Evolutionary conservation across 2,329 filamentous ascomycete species (phyloP).

Genomic region (Colletotrichum sp.): DNA sequence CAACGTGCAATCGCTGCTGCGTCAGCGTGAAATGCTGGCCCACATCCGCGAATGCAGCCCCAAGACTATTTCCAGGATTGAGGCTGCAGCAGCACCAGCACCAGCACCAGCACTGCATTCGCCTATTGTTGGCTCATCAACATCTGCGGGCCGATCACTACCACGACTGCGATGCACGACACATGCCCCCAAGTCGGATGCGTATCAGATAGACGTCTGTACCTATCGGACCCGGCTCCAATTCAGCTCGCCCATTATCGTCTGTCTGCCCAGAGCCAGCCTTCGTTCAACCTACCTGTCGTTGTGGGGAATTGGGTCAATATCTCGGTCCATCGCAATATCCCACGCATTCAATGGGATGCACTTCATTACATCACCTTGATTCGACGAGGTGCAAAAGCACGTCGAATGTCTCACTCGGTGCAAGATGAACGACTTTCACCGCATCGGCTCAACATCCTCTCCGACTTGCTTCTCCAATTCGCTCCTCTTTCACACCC

Average conservation of each 20-base stretch:
- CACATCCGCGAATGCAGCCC: background rate
- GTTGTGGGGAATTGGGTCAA: background rate
- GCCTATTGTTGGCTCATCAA: slow-evolving; percentile 1
- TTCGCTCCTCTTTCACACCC: slow-evolving; percentile 13
- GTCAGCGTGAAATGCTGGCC: background rate
- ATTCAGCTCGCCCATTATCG: background rate
- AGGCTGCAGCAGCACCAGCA: slow-evolving; percentile 1
- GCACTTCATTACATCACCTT: background rate
- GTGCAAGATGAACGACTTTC: background rate
- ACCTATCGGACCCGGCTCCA: background rate
- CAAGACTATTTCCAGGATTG: slow-evolving; percentile 6
- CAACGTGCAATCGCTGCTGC: slow-evolving; percentile 2
- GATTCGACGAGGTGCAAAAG: background rate
- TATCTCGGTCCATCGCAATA: slow-evolving; percentile 8
- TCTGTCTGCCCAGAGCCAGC: background rate
- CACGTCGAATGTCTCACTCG: background rate
- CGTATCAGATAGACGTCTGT: slow-evolving; percentile 13
- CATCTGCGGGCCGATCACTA: slow-evolving; percentile 4
- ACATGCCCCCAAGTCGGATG: slow-evolving; percentile 8
- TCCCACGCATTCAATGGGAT: background rate
- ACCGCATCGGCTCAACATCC: background rate
- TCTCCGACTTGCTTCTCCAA: background rate
- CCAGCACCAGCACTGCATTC: slow-evolving; percentile 8
- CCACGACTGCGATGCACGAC: slow-evolving; percentile 15
- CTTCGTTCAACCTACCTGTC: background rate